Evolutionary conservation across 78 protist species (phyloP).

Genomic region (Dictyostelium firmibasis): DNA sequence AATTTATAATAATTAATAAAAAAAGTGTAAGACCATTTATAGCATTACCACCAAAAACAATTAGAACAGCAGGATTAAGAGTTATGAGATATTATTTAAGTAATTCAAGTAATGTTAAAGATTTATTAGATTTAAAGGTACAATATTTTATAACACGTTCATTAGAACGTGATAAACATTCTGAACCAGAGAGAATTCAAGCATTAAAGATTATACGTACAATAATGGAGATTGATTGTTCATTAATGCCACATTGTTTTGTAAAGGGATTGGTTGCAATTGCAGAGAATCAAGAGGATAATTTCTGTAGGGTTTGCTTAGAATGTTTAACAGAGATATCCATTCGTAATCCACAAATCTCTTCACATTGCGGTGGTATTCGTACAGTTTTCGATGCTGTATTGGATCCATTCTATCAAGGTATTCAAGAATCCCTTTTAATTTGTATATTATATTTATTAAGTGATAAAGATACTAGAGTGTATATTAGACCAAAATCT

Average conservation of each 20-base stretch:
- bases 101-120: neutral
- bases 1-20: neutral
- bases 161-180: conserved; percentile 65
- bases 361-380: conserved; percentile 72
- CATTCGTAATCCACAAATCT: conserved; percentile 64
- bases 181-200: conserved; percentile 65
- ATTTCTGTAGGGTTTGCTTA: conserved; percentile 52
- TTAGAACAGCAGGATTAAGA: conserved; percentile 65
- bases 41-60: conserved; percentile 71
- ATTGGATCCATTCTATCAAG: conserved; percentile 73
- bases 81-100: conserved; percentile 49
- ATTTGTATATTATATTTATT: conserved; percentile 55
- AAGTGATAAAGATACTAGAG: conserved; percentile 42
- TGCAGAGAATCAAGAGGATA: conserved; percentile 68
- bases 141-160: conserved; percentile 66
- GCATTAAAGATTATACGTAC: conserved; percentile 63
- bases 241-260: conserved; percentile 56
- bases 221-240: conserved; percentile 66
- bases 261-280: conserved; percentile 50
- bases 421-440: conserved; percentile 74
- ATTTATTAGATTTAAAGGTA: conserved; percentile 15
- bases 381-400: conserved; percentile 46
- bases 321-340: conserved; percentile 58
- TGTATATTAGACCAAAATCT: conserved; percentile 45
- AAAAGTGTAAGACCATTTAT: conserved; percentile 61